Base-by-base conservation (phyloP, 1,284 basidiomycete species). In the Fomitopsis schrenkii region DNA sequence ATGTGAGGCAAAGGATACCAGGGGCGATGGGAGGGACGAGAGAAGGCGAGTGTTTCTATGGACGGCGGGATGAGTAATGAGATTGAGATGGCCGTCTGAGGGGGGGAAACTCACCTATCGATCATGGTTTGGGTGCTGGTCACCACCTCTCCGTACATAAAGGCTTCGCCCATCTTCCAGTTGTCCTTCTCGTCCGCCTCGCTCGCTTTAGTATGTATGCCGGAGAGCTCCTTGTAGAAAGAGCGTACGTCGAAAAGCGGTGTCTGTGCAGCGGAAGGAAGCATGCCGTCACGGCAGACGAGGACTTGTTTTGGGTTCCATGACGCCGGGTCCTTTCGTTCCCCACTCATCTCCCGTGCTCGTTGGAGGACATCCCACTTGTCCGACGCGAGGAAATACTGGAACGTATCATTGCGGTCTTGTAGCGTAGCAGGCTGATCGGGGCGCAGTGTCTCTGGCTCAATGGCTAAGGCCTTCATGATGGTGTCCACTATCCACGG, bases 51-150 rank as follows among this genome's bases (percentile, higher is more conserved):
- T 87, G 71, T 98, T 98, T 69, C 95, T 97, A 42, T 36, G 30
- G 8, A 8, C 30, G 45, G 19, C 56, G 36, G 54, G 64, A n/a
- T 38, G 12, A 52, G 15, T 3, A 41, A 8, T 3, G 30, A 2
- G n/a, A 38, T 28, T 3, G 30, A 2, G n/a, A 38, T 28, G 7
- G 33, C 3, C 9, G 12, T 15, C 5, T 1, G 22, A 38, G 15
- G 12, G 10, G 36, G 2, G 42, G 9, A 19, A 17, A 78, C 89
- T 76, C 64, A 94, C 95, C 88, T 91, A 71, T 98, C 95, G 1
- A 98, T 81, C 85, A 98, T 85, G 0, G 95, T 97, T 75, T 99
- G 97, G 0, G 97, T 99, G 66, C 93, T 96, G 0, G 94, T 95
- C 6, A 98, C 91, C 0, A 88, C 87, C 75, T 98, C 93, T 28